These are phyloP conservation scores for Aspergillus jensenii DNA, from an alignment of 2,329 filamentous ascomycete genomes.

Conservation along the genomic window DNA sequence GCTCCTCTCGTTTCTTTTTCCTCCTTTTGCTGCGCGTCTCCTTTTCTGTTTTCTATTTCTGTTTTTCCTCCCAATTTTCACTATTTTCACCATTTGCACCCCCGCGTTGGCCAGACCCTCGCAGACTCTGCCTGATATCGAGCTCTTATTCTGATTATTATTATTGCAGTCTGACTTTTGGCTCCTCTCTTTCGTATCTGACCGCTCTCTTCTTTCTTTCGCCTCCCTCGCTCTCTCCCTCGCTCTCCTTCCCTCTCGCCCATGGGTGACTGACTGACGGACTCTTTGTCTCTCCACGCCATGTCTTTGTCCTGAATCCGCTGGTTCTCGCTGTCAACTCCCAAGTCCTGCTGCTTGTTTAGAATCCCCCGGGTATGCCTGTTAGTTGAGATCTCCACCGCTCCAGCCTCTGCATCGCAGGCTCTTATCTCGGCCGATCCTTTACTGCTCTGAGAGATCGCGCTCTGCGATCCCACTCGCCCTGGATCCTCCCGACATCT, in stretches of 20 bases:
- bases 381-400: neutral
- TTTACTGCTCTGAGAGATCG: slow-evolving; percentile 21
- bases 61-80: neutral
- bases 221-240: neutral
- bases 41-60: neutral
- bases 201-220: neutral
- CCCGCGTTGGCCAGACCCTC: slow-evolving; percentile 23
- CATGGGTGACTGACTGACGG: slow-evolving; percentile 2
- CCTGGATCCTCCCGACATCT: slow-evolving; percentile 51
- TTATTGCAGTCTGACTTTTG: slow-evolving; percentile 1
- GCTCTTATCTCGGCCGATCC: neutral
- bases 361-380: neutral
- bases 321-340: neutral
- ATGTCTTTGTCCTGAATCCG: slow-evolving; percentile 12
- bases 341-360: neutral
- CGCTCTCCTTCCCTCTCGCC: neutral
- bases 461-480: slow-evolving; percentile 38
- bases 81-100: slow-evolving; percentile 6
- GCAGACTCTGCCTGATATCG: neutral
- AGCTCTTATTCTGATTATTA: neutral
- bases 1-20: slow-evolving; percentile 13
- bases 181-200: neutral
- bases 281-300: neutral
- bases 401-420: neutral
- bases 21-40: slow-evolving; percentile 1